phyloP scores from a whole-genome alignment of 805 yeast species.

The Candida krabiensis region DNA sequence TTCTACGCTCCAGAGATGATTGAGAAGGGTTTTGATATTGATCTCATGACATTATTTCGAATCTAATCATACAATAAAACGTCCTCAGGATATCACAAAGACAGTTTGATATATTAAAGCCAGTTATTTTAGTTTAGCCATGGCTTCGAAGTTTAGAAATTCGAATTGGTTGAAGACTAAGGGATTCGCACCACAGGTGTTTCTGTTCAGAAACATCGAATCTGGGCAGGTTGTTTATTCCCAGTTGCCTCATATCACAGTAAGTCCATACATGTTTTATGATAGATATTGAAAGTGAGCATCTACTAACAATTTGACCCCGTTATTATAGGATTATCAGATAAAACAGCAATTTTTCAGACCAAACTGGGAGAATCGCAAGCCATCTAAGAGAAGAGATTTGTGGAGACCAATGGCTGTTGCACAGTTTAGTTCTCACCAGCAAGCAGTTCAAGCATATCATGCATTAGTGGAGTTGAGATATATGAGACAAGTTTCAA shows the following conservation, averaged over 20 bases:
- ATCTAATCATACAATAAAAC: too few species aligned
- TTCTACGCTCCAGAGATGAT: too few species aligned
- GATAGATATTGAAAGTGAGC: too few species aligned
- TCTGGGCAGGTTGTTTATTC: conserved; percentile 89
- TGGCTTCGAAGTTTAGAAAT: conserved; percentile 47
- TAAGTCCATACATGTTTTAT: too few species aligned
- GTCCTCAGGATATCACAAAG: not conserved
- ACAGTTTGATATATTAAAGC: too few species aligned
- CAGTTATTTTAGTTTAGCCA: too few species aligned
- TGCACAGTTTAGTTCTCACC: conserved; percentile 60
- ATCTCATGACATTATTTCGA: too few species aligned
- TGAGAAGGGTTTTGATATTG: too few species aligned
- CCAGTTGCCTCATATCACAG: conserved; percentile 68
- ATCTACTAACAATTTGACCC: too few species aligned
- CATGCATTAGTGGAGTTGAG: conserved; percentile 74
- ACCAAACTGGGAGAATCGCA: conserved; percentile 88
- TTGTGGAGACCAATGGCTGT: conserved; percentile 91
- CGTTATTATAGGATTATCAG: conserved; percentile 44
- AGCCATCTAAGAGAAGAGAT: conserved; percentile 78
- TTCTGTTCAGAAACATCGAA: conserved; percentile 79
- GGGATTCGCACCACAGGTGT: conserved; percentile 80
- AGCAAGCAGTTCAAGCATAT: conserved; percentile 69
- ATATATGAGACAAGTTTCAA: conserved; percentile 65
- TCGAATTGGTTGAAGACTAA: conserved; percentile 58
- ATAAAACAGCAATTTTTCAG: conserved; percentile 70